phyloP scores from a whole-genome alignment of 176 grass and related monocot species.

The Oryza brachyantha region DNA sequence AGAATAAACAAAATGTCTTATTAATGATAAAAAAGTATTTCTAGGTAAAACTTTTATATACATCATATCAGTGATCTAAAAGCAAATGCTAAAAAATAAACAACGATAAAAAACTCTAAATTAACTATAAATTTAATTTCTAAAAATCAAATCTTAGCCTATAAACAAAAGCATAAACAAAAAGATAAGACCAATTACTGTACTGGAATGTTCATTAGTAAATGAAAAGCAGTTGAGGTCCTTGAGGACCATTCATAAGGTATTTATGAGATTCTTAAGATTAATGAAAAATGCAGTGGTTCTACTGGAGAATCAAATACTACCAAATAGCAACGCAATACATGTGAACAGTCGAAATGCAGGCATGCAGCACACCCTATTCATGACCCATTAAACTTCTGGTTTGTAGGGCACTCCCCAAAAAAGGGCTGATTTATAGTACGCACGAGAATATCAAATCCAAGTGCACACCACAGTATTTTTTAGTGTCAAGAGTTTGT shows the following conservation, averaged over 20 bases:
- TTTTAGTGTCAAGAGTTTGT: conserved; percentile 43
- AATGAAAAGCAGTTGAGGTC: not conserved
- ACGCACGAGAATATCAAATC: conserved; percentile 5
- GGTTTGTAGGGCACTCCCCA: not conserved
- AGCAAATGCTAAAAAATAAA: too few species aligned
- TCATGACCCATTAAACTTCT: not conserved
- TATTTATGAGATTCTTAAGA: not conserved
- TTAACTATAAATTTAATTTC: too few species aligned
- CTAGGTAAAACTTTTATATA: too few species aligned
- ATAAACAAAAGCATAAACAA: too few species aligned
- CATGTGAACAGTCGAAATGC: not conserved
- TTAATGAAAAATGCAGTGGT: not conserved
- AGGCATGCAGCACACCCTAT: not conserved
- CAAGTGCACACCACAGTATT: not conserved
- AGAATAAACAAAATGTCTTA: too few species aligned
- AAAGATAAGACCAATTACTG: too few species aligned
- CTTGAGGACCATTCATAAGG: not conserved
- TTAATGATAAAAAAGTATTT: too few species aligned
- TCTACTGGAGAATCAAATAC: not conserved
- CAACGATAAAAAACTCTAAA: too few species aligned
- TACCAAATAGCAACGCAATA: not conserved
- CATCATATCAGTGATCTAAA: too few species aligned
- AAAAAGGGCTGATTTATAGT: not conserved
- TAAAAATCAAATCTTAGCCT: too few species aligned
- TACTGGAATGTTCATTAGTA: not conserved